Evolutionary conservation across 2,329 filamentous ascomycete species (phyloP).

Genomic region (Myriosclerotinia scirpicola): DNA sequence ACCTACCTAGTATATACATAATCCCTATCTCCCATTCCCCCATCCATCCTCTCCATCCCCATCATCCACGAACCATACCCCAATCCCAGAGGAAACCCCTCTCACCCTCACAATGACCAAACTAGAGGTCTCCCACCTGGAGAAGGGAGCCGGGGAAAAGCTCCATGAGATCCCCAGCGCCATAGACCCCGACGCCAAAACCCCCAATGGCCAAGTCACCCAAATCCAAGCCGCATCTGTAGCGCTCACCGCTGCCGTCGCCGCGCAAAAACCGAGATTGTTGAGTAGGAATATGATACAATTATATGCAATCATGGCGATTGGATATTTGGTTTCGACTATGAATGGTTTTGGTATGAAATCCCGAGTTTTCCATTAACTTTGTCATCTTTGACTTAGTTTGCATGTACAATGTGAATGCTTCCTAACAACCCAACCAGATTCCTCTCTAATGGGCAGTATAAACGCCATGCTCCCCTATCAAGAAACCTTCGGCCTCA

Average conservation of each 20-base stretch:
- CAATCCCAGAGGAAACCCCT: not conserved
- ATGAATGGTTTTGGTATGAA: conserved; percentile 53
- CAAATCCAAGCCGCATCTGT: conserved; percentile 44
- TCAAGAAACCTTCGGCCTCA: conserved; percentile 40
- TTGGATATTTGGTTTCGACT: conserved; percentile 48
- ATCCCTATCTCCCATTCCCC: not conserved
- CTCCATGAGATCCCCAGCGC: not conserved
- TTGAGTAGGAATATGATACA: conserved; percentile 47
- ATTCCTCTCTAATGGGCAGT: conserved; percentile 46
- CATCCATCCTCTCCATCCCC: not conserved
- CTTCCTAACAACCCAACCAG: not conserved
- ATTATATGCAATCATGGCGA: conserved; percentile 44
- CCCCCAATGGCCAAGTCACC: not conserved
- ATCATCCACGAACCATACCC: no score
- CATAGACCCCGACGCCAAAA: not conserved
- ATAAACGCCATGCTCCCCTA: conserved; percentile 50
- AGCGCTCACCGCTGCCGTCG: conserved; percentile 40
- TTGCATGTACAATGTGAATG: no score
- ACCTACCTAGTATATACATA: no score
- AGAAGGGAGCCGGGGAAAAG: not conserved
- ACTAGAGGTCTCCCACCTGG: not conserved
- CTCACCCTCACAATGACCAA: not conserved
- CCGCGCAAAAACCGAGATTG: conserved; percentile 40
- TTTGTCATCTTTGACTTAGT: not conserved
- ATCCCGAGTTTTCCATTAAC: no score